These are phyloP conservation scores for Kodamaea plutei DNA, from an alignment of 1,139 yeast species.

Conservation along the genomic window DNA sequence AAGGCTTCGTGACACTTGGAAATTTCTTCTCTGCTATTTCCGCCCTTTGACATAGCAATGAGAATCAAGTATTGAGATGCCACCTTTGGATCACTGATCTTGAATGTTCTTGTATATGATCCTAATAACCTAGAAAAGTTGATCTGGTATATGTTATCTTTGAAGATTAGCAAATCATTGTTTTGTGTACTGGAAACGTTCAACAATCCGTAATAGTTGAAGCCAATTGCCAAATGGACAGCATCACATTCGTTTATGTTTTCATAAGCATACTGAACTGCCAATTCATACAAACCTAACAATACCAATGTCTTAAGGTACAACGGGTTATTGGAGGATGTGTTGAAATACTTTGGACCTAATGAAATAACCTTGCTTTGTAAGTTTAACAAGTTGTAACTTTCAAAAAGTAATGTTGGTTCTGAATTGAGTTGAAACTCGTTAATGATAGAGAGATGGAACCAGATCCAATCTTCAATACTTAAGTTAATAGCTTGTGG, in stretches of 20 bases:
- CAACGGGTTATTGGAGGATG: constrained; percentile 62
- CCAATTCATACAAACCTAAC: constrained; percentile 79
- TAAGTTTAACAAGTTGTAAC: constrained; percentile 68
- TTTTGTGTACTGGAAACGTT: constrained; percentile 40
- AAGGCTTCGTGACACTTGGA: constrained; percentile 73
- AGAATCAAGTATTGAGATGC: constrained; percentile 85
- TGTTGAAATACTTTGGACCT: constrained; percentile 71
- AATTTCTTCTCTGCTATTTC: constrained; percentile 40
- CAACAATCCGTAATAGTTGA: constrained; percentile 71
- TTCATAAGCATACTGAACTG: constrained; percentile 65
- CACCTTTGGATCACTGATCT: constrained; percentile 80
- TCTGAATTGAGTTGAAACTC: constrained; percentile 41
- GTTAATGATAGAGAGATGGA: constrained; percentile 72
- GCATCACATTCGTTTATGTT: constrained; percentile 75
- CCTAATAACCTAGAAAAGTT: constrained; percentile 61
- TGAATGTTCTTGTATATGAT: constrained; percentile 75
- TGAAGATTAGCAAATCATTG: constrained; percentile 32
- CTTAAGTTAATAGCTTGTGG: constrained; percentile 70
- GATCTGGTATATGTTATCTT: constrained; percentile 41
- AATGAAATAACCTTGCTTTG: constrained; percentile 67
- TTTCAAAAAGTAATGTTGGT: constrained; percentile 59
- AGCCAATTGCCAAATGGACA: constrained; percentile 82
- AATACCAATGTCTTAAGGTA: constrained; percentile 74
- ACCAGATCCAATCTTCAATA: constrained; percentile 97
- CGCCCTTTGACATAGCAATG: constrained; percentile 53